Conservation (phyloP, 345 rosid species). For the Citrus inodora region DNA sequence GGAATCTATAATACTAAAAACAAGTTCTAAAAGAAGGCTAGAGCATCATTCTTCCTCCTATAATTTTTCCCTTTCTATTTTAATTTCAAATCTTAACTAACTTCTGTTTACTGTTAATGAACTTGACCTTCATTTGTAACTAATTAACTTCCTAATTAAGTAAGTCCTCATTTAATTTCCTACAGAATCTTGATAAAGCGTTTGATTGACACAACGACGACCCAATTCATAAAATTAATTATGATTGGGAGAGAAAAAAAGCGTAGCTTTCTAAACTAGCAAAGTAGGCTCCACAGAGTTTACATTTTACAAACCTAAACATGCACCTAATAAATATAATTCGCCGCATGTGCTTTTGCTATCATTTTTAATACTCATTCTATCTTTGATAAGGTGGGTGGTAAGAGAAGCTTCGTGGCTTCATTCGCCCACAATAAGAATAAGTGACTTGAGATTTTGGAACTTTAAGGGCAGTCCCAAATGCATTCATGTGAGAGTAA, state of each 20-base stretch:
- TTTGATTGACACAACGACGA: not conserved
- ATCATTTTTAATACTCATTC: too few species aligned
- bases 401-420: too few species aligned
- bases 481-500: too few species aligned
- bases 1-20: too few species aligned
- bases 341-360: too few species aligned
- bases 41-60: too few species aligned
- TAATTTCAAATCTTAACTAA: not conserved
- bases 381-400: too few species aligned
- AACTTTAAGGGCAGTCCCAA: too few species aligned
- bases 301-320: not conserved
- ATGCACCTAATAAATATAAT: not conserved
- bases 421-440: too few species aligned
- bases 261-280: not conserved
- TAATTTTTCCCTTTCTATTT: too few species aligned
- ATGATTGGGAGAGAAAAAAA: not conserved
- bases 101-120: not conserved
- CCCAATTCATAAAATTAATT: not conserved
- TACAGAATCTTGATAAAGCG: not conserved
- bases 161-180: not conserved
- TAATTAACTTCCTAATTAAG: not conserved
- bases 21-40: too few species aligned
- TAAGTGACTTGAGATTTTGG: too few species aligned
- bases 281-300: not conserved
- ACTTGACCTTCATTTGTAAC: not conserved